Conservation (phyloP, 2,329 filamentous ascomycete species). For the Sporothrix globosa region DNA sequence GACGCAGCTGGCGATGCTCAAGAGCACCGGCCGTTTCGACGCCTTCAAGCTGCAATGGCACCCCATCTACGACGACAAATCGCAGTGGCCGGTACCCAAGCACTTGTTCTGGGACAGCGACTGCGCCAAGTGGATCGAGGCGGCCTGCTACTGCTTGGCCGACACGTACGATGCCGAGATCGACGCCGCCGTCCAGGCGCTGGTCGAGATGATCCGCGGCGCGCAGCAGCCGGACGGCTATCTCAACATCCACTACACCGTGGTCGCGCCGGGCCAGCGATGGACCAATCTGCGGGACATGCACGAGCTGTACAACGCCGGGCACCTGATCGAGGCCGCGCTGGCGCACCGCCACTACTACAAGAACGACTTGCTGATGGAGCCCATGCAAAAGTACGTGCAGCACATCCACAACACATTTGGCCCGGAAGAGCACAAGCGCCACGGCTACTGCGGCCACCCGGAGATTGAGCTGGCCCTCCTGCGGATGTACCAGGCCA, state of each 20-base stretch:
- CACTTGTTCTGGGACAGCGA: constrained; percentile 25
- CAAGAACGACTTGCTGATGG: neutral
- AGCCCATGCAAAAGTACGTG: constrained; percentile 11
- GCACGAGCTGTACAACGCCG: constrained; percentile 22
- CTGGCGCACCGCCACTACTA: constrained; percentile 7
- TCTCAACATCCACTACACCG: constrained; percentile 21
- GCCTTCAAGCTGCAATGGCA: constrained; percentile 20
- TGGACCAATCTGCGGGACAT: constrained; percentile 24
- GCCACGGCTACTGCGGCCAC: constrained; percentile 17
- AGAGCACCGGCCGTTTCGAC: constrained; percentile 16
- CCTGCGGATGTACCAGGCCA: neutral
- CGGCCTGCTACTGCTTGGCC: constrained; percentile 1
- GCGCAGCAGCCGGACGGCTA: constrained; percentile 14
- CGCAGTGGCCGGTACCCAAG: constrained; percentile 21
- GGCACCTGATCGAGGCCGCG: constrained; percentile 7
- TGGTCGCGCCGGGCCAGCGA: constrained; percentile 12
- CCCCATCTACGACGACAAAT: constrained; percentile 10
- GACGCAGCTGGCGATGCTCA: constrained; percentile 20
- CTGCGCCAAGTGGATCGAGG: constrained; percentile 23
- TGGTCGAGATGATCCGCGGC: constrained; percentile 18
- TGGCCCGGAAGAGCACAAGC: constrained; percentile 5
- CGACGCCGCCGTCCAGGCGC: neutral
- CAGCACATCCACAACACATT: constrained; percentile 6
- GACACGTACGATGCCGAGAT: constrained; percentile 4
- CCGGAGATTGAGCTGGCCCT: constrained; percentile 18